These are phyloP conservation scores for Aspergillus biplanus DNA, from an alignment of 495 filamentous ascomycete genomes.

Conservation along the genomic window DNA sequence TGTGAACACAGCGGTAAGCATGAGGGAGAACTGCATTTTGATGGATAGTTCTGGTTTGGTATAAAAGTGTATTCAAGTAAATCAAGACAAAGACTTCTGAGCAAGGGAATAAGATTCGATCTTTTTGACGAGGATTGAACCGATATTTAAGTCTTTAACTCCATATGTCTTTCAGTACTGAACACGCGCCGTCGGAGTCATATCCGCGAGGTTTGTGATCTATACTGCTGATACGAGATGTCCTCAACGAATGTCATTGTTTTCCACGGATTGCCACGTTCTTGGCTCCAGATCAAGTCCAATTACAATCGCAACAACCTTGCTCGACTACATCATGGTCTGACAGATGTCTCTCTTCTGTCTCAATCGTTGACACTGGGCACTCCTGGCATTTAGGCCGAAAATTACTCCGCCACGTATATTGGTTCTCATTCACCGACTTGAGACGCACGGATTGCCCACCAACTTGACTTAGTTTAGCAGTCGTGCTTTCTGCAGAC, in stretches of 20 bases:
- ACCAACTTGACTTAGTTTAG: neutral
- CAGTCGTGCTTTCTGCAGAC: neutral
- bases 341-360: conserved; percentile 1
- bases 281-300: neutral
- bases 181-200: neutral
- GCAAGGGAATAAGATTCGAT: neutral
- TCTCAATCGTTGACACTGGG: neutral
- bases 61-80: neutral
- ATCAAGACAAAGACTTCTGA: neutral
- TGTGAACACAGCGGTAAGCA: neutral
- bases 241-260: neutral
- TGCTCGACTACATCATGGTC: neutral
- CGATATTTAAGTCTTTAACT: neutral
- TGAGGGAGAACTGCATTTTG: neutral
- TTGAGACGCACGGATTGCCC: neutral
- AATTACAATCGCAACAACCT: neutral
- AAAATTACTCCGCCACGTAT: neutral
- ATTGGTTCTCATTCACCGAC: neutral
- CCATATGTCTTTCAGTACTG: neutral
- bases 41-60: neutral
- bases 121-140: neutral
- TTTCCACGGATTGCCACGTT: neutral
- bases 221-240: conserved; percentile 2
- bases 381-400: neutral
- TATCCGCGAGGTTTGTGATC: neutral